Percentiles rank a stretch among this genome's conserved stretches.
phyloP scores from a whole-genome alignment of 2,329 filamentous ascomycete genomes.

The Colletotrichum australisinense region DNA sequence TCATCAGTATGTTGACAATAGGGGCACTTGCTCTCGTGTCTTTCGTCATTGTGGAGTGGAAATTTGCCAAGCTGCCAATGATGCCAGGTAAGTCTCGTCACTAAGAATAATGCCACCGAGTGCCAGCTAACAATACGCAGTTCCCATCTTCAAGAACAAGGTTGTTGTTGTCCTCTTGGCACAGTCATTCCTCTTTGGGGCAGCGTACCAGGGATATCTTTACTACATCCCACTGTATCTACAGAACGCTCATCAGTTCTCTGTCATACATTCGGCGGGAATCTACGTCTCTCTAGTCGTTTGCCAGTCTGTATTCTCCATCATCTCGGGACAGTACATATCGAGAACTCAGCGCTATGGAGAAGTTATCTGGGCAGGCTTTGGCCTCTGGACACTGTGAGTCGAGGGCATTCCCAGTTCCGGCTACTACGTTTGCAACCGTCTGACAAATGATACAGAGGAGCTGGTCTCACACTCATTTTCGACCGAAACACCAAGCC shows the following conservation, averaged over 20 bases:
- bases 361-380: slow-evolving; percentile 63
- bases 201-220: slow-evolving; percentile 68
- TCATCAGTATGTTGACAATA: slow-evolving; percentile 40
- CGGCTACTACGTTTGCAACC: neutral
- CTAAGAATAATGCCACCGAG: accelerated
- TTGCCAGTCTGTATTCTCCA: slow-evolving; percentile 57
- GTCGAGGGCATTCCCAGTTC: neutral
- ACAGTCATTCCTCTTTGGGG: slow-evolving; percentile 70
- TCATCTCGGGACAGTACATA: slow-evolving; percentile 67
- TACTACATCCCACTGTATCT: slow-evolving; percentile 73
- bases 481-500: slow-evolving; percentile 57
- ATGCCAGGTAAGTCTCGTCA: slow-evolving; percentile 36
- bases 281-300: slow-evolving; percentile 62
- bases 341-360: slow-evolving; percentile 67
- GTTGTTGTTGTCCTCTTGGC: slow-evolving; percentile 65
- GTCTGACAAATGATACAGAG: slow-evolving; percentile 41
- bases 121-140: slow-evolving; percentile 36
- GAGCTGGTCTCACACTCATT: slow-evolving; percentile 62
- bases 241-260: slow-evolving; percentile 60
- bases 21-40: slow-evolving; percentile 36
- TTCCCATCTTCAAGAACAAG: slow-evolving; percentile 64
- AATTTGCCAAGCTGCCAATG: slow-evolving; percentile 41
- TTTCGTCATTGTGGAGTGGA: slow-evolving; percentile 43
- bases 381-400: slow-evolving; percentile 49
- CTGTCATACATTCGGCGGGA: slow-evolving; percentile 58